Base-by-base conservation (phyloP, 768 basidiomycete species). In the Kwoniella shandongensis region DNA sequence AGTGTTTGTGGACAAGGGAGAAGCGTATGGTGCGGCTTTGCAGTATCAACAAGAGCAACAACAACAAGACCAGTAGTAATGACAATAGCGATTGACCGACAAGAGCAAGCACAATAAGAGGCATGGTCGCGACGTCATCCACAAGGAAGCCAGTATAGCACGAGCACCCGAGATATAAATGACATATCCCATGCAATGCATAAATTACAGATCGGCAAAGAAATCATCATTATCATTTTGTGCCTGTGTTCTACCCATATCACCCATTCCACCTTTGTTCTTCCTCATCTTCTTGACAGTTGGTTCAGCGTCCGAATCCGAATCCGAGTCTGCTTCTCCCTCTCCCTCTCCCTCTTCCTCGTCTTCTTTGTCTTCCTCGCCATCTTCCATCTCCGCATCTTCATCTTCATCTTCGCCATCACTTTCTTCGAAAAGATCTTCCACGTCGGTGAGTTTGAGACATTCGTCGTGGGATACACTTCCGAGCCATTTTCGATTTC, bases 381-480 rank as follows among this genome's bases (percentile, higher is more conserved):
- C 51, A 2, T 52, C 50, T 1, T 48, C 59, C 13, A 42, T 38
- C 32, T 44, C 44, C 15, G 50, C 67, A 13, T 60, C 50, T 7
- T 55, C 59, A 23, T 73, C 77, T 23, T 76, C 78, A 20, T 67
- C 76, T 20, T 77, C 74, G 15, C 62, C 66, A 26, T 80, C 82
- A 30, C 79, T 81, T 30, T 83, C 82, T 59, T 83, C 81, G 64
- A 94, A 87, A 44, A 91, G 83, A 32, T 84, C 86, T 66, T 81
- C 84, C 46, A 97, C 79, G 76, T 94, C 88, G 25, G 91, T 93
- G 78, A 97, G 78, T 70, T 86, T 87, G 63, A 96, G 70, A 7
- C 83, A 80, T 54, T 94, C 89, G 60, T 97, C 93, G 65, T 97
- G 92, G 27, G 90, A 89, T 23, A 85, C 89, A 73, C 91, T 93